phyloP scores from a whole-genome alignment of 2,329 filamentous ascomycete species.

The Trichoderma sp. region DNA sequence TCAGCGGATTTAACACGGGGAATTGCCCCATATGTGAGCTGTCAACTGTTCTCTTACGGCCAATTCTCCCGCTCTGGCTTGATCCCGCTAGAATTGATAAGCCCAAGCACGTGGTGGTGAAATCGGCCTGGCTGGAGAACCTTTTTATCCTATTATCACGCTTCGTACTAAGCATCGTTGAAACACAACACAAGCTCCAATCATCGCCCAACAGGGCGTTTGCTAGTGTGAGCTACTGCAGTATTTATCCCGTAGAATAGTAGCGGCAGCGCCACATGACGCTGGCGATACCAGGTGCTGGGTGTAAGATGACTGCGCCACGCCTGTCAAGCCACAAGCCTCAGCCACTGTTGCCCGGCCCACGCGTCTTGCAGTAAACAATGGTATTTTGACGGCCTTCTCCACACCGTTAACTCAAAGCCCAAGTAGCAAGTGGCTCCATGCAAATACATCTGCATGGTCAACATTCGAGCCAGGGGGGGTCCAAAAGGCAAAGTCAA shows the following conservation, averaged over 20 bases:
- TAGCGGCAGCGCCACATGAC: no score
- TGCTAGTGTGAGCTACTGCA: neutral
- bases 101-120: neutral
- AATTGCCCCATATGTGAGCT: neutral
- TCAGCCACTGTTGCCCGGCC: constrained; percentile 28
- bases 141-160: neutral
- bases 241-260: neutral
- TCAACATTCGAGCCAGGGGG: constrained; percentile 23
- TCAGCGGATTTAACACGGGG: constrained; percentile 1
- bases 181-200: neutral
- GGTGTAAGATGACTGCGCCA: neutral
- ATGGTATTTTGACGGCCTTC: constrained; percentile 1
- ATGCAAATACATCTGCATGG: constrained; percentile 13
- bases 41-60: neutral
- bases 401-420: constrained; percentile 28
- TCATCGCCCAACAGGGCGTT: neutral
- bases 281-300: neutral
- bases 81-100: neutral
- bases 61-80: neutral
- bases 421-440: constrained; percentile 13
- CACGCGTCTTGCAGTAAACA: constrained; percentile 22
- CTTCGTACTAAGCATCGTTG: neutral
- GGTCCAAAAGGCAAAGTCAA: neutral
- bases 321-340: neutral
- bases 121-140: neutral